These are phyloP conservation scores for Protea cynaroides DNA, from an alignment of 164 flowering plant species.

Conservation along the genomic window DNA sequence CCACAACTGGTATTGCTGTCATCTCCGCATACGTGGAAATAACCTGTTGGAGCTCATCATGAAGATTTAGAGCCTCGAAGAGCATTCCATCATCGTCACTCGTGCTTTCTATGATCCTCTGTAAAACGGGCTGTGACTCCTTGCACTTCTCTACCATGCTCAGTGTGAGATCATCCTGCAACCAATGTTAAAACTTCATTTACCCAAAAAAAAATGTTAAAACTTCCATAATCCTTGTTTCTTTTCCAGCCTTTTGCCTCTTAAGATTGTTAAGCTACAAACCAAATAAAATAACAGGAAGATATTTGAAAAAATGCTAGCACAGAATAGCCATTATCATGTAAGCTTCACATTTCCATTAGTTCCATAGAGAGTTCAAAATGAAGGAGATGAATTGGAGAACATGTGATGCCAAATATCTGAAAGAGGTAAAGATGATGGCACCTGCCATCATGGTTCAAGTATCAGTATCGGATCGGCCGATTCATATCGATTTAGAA, in stretches of 20 bases:
- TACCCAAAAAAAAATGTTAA: no score
- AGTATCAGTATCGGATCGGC: no score
- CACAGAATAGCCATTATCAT: not conserved
- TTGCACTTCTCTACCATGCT: constrained; percentile 78
- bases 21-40: constrained; percentile 51
- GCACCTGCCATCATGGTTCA: not conserved
- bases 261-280: no score
- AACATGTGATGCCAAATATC: not conserved
- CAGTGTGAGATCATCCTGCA: constrained; percentile 69
- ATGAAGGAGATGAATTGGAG: no score
- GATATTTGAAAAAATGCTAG: no score
- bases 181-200: constrained; percentile 7
- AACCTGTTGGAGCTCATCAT: constrained; percentile 66
- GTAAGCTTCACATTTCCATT: not conserved
- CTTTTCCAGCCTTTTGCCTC: not conserved
- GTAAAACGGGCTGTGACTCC: constrained; percentile 54
- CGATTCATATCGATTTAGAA: no score
- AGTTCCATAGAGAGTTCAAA: not conserved
- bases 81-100: constrained; percentile 62
- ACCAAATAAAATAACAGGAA: no score
- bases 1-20: constrained; percentile 16
- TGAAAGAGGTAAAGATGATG: not conserved
- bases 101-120: constrained; percentile 65
- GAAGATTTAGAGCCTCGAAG: constrained; percentile 74
- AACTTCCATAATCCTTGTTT: no score